phyloP scores from a whole-genome alignment of 1,139 yeast species.

The Blastobotrys elegans region DNA sequence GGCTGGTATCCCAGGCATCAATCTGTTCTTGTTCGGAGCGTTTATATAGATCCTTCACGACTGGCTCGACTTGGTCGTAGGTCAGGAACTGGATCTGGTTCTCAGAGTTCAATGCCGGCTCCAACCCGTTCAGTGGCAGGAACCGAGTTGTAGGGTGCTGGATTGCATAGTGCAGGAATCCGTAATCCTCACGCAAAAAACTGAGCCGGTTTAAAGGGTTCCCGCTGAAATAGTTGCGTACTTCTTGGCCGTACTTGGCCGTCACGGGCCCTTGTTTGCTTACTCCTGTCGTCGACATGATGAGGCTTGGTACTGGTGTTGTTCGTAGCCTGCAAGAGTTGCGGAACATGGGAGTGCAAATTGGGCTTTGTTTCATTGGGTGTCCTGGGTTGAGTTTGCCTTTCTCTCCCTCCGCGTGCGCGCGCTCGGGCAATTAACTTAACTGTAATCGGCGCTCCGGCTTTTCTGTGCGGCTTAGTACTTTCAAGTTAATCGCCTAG shows the following conservation, averaged over 20 bases:
- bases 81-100: conserved; percentile 18
- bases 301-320: neutral
- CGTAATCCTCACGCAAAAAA: conserved; percentile 63
- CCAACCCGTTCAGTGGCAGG: conserved; percentile 43
- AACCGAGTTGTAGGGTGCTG: conserved; percentile 51
- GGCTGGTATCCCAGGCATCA: conserved; percentile 31
- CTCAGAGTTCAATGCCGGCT: conserved; percentile 27
- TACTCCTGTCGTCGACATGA: neutral
- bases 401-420: no score
- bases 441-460: no score
- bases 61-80: conserved; percentile 23
- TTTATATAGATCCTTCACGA: conserved; percentile 30
- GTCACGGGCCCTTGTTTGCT: conserved; percentile 21
- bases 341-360: no score
- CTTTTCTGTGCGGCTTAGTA: no score
- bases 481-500: no score
- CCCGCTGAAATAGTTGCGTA: conserved; percentile 10
- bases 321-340: neutral
- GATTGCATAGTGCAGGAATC: conserved; percentile 53
- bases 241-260: conserved; percentile 20
- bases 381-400: no score
- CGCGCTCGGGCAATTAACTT: no score
- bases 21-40: conserved; percentile 27
- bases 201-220: conserved; percentile 63
- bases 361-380: neutral